Percentiles rank a stretch among this genome's conserved stretches.
phyloP scores from a whole-genome alignment of 352 stramenopile species.

The Phytophthora uliginosa region DNA sequence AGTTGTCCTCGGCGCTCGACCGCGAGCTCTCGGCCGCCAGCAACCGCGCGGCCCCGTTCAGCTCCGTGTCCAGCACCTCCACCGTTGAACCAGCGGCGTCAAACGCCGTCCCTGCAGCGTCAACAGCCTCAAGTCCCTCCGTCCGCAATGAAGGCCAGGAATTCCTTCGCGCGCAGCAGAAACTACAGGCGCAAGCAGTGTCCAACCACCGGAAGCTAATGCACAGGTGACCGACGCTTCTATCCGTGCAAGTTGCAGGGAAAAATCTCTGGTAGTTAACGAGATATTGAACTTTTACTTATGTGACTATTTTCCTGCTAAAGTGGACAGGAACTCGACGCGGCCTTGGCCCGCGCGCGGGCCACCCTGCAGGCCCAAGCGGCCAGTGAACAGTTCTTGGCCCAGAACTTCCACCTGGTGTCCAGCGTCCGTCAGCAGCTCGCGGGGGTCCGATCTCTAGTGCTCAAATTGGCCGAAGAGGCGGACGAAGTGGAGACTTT shows the following conservation, averaged over 20 bases:
- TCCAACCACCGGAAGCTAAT: conserved; percentile 59
- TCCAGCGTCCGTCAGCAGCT: conserved; percentile 65
- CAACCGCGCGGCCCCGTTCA: conserved; percentile 21
- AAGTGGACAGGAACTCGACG: conserved; percentile 66
- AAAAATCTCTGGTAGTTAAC: conserved; percentile 5
- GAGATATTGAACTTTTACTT: conserved; percentile 26
- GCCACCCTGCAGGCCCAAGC: conserved; percentile 67
- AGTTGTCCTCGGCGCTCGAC: conserved; percentile 71
- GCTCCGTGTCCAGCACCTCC: not conserved
- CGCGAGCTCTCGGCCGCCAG: conserved; percentile 43
- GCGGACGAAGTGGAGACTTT: conserved; percentile 78
- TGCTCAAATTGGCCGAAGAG: conserved; percentile 70
- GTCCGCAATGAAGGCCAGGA: conserved; percentile 43
- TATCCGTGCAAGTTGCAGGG: conserved; percentile 9
- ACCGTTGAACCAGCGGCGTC: conserved; percentile 20
- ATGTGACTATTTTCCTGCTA: conserved; percentile 8
- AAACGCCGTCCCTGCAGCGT: conserved; percentile 5
- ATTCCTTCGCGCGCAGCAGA: conserved; percentile 58
- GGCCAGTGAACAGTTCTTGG: conserved; percentile 75
- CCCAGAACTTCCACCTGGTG: conserved; percentile 73
- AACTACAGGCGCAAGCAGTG: conserved; percentile 40
- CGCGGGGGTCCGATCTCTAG: conserved; percentile 47
- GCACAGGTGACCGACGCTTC: conserved; percentile 36
- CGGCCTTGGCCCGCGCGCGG: conserved; percentile 48
- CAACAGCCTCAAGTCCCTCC: not conserved